Evolutionary conservation across 495 filamentous ascomycete species (phyloP).

Genomic region (Neurospora africana): DNA sequence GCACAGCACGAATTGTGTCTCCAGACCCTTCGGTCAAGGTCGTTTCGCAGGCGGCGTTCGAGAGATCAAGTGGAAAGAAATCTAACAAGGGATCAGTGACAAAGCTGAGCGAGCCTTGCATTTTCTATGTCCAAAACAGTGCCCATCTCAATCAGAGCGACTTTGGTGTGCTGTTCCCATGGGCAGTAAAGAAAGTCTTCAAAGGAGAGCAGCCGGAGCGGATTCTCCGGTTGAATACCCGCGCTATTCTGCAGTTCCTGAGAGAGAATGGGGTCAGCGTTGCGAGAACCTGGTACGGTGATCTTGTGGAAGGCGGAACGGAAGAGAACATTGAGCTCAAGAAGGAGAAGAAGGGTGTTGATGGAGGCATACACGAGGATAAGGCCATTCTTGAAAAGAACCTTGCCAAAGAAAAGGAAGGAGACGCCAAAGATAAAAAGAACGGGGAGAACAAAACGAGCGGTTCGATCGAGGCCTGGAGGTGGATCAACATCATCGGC

Average conservation of each 20-base stretch:
- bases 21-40: slow-evolving; percentile 28
- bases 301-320: slow-evolving; percentile 34
- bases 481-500: slow-evolving; percentile 34
- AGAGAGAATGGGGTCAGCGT: slow-evolving; percentile 41
- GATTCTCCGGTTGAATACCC: slow-evolving; percentile 49
- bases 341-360: not conserved
- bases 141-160: slow-evolving; percentile 69
- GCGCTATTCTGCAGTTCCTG: slow-evolving; percentile 53
- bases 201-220: slow-evolving; percentile 51
- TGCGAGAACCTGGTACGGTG: slow-evolving; percentile 36
- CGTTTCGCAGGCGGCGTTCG: slow-evolving; percentile 10
- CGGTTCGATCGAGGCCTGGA: slow-evolving; percentile 18
- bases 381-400: slow-evolving; percentile 25
- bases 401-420: not conserved
- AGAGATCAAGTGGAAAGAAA: not conserved
- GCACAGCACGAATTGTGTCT: slow-evolving; percentile 47
- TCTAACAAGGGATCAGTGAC: not conserved
- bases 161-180: slow-evolving; percentile 69
- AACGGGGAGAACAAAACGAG: not conserved
- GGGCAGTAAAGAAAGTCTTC: slow-evolving; percentile 47
- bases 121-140: slow-evolving; percentile 52
- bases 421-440: slow-evolving; percentile 4
- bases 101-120: slow-evolving; percentile 30
- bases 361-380: slow-evolving; percentile 21
- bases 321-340: slow-evolving; percentile 9